Evolutionary conservation across 2,329 filamentous ascomycete species (phyloP).

Genomic region (Colletotrichum kahawae): DNA sequence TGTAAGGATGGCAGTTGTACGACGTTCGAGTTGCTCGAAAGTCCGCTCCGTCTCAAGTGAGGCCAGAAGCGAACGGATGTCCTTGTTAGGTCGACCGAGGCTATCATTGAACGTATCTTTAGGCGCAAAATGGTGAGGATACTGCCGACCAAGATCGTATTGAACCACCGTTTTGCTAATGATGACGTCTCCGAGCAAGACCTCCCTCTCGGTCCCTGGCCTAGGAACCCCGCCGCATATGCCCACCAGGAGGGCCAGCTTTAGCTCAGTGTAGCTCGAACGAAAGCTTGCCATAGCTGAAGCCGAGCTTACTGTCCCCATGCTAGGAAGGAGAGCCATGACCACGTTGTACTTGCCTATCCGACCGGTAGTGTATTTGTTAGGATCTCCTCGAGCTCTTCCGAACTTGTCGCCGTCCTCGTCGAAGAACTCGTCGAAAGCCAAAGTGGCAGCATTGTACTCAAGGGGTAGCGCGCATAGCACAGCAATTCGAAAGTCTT

Average conservation of each 20-base stretch:
- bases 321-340: conserved; percentile 30
- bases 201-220: conserved; percentile 3
- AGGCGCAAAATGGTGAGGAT: conserved; percentile 15
- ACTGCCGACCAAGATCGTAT: conserved; percentile 27
- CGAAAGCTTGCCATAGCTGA: conserved; percentile 16
- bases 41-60: conserved; percentile 24
- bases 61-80: conserved; percentile 31
- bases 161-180: conserved; percentile 28
- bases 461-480: neutral
- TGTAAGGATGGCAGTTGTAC: conserved; percentile 17
- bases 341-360: conserved; percentile 33
- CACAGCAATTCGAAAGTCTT: neutral
- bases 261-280: conserved; percentile 32
- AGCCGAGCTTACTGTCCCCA: conserved; percentile 30
- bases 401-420: conserved; percentile 24
- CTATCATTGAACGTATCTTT: conserved; percentile 22
- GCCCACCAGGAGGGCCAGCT: conserved; percentile 28
- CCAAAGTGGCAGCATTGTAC: neutral
- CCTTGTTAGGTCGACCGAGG: conserved; percentile 18
- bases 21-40: conserved; percentile 12
- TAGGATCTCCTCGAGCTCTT: conserved; percentile 31
- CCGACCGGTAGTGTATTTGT: conserved; percentile 30
- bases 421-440: conserved; percentile 3
- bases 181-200: conserved; percentile 36
- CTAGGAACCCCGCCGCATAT: conserved; percentile 28